Evolutionary conservation across 1,139 yeast genomes (phyloP), one percentile per base, ranked within the genome.

Genomic region (Scheffersomyces parashehatae): DNA sequence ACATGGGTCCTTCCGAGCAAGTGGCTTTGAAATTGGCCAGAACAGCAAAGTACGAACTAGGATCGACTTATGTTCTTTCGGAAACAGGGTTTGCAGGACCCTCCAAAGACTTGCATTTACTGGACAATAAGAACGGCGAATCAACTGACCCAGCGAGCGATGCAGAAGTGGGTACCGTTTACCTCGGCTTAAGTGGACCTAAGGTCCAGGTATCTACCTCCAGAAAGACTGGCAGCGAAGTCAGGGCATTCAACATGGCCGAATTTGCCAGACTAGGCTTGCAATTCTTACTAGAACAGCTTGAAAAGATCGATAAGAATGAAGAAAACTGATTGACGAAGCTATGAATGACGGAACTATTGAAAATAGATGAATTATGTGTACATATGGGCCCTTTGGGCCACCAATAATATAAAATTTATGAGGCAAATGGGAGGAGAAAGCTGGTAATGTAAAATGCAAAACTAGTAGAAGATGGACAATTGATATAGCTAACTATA

Each of bases 41-140:
- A 44, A 88, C 88, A 47, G 73, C 90, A 43, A 76, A 85, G 57
- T 79, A 88, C 51, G 96, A 88, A 60, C 74, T 88, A 50, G 96
- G 96, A 0, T 82, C 90, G 6, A 85, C 91, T 0, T 88, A 82
- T 64, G 89, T 88, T 5, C 71, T 88, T 30, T 83, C 91, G 0
- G 96, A 88, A 59, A 85, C 95, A 0, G 96, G 96, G 2, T 85
- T 86, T 71, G 95, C 96, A 0, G 95, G 95, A 0, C 95, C 95
- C 10, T 71, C 83, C 0, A 67, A 75, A 2, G 73, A 70, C 50
- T 68, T 70, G 36, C 77, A 73, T 45, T 61, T 73, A 43, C 51
- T 51, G 36, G 50, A 49, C 11, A 48, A 51, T 10, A 43, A 35
- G 35, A 28, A 53, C 5, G 35, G 39, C 3, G 35, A 30, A 5